phyloP scores from a whole-genome alignment of 148 eudicot species.

The Heliamphora exappendiculata region DNA sequence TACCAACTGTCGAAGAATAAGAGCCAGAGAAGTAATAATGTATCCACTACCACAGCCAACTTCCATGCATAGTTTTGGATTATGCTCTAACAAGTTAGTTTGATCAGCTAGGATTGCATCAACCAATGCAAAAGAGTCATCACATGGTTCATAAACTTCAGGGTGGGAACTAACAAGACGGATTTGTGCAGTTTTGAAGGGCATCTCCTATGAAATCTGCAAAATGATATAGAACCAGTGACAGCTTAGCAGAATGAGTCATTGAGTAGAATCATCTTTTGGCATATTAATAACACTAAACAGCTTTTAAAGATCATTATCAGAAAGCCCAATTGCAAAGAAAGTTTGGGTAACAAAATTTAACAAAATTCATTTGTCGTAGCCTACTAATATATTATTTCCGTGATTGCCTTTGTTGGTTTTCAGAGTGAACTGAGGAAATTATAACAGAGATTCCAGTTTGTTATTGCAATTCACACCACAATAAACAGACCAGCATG shows the following conservation, averaged over 20 bases:
- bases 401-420: neutral
- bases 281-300: neutral
- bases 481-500: neutral
- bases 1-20: conserved; percentile 52
- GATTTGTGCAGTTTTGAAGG: conserved; percentile 56
- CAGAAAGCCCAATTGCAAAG: neutral
- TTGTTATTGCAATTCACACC: neutral
- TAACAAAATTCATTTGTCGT: neutral
- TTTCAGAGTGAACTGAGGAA: neutral
- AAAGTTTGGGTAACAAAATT: neutral
- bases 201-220: conserved; percentile 27
- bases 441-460: neutral
- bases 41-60: conserved; percentile 97
- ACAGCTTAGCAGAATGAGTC: neutral
- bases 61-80: conserved; percentile 74
- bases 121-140: conserved; percentile 83
- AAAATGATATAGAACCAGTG: neutral
- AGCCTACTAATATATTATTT: neutral
- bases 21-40: conserved; percentile 77
- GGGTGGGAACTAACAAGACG: conserved; percentile 76
- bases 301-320: neutral
- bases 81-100: conserved; percentile 47
- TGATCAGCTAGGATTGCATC: conserved; percentile 85
- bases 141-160: conserved; percentile 92
- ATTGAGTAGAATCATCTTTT: neutral